Percentiles rank a stretch among this genome's conserved stretches.
These are phyloP conservation scores for Microsporum audouinii DNA, from an alignment of 2,329 filamentous ascomycete genomes.

Conservation along the genomic window DNA sequence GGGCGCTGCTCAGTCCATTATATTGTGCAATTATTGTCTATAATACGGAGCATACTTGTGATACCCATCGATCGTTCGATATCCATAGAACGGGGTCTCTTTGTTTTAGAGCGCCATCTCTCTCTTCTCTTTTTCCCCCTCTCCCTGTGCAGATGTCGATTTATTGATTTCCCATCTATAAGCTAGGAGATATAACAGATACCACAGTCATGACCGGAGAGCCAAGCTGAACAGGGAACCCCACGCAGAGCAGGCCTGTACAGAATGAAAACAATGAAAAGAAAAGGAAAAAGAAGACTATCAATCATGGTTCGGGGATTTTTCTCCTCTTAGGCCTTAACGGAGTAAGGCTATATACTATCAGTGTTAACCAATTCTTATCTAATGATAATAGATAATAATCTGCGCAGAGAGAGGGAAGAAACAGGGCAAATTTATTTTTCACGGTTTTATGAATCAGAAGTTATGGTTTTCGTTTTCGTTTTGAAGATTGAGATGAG, in stretches of 20 bases:
- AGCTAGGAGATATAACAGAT: background rate
- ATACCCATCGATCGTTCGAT: background rate
- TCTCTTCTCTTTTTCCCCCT: background rate
- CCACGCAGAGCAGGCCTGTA: background rate
- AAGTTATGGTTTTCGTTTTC: constrained; percentile 1
- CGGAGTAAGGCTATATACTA: background rate
- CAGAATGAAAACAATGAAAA: background rate
- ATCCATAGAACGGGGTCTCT: background rate
- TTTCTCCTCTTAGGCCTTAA: background rate
- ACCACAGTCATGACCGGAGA: background rate
- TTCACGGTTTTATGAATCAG: background rate
- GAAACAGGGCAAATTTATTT: background rate
- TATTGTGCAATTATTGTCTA: background rate
- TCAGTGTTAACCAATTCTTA: background rate
- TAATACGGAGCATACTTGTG: background rate
- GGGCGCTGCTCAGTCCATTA: background rate
- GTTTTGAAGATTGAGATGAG: constrained; percentile 2
- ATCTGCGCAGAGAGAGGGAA: background rate
- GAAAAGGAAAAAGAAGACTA: background rate
- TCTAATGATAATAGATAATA: background rate
- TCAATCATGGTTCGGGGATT: background rate
- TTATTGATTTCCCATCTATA: background rate
- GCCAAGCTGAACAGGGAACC: background rate
- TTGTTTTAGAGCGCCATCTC: background rate
- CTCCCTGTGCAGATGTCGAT: background rate